phyloP scores from a whole-genome alignment of 768 basidiomycete species.

The Candolleomyces eurysporus region DNA sequence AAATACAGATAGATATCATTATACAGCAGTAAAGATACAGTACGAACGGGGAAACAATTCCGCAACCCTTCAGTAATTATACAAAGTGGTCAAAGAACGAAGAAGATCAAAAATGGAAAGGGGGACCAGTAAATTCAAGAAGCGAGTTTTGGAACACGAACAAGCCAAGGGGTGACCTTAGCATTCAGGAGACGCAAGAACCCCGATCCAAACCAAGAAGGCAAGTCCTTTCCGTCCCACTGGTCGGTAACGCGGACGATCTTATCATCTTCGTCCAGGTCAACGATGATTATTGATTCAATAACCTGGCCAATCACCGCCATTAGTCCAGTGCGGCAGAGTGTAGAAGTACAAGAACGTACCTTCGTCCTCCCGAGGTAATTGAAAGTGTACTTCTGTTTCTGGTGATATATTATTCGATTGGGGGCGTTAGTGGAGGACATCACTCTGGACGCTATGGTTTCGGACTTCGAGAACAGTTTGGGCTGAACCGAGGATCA shows the following conservation, averaged over 20 bases:
- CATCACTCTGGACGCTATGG: constrained; percentile 52
- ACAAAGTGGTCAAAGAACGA: not conserved
- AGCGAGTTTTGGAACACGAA: constrained; percentile 43
- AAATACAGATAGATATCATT: too few species aligned
- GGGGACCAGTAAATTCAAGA: not conserved
- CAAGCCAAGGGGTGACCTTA: constrained; percentile 51
- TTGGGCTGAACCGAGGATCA: constrained; percentile 41
- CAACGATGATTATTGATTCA: constrained; percentile 59
- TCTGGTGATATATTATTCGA: constrained; percentile 57
- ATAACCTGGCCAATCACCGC: constrained; percentile 37
- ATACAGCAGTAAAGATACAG: too few species aligned
- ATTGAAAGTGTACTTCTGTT: constrained; percentile 59
- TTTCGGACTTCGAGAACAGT: constrained; percentile 49
- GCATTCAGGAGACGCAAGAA: constrained; percentile 51
- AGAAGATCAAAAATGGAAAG: not conserved
- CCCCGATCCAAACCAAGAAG: constrained; percentile 45
- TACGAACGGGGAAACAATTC: too few species aligned
- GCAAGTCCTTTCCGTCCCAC: constrained; percentile 55
- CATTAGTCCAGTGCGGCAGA: too few species aligned
- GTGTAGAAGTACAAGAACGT: not conserved
- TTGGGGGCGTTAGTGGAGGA: constrained; percentile 59
- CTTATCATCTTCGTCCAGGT: constrained; percentile 63
- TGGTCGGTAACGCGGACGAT: constrained; percentile 58
- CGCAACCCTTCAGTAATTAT: too few species aligned
- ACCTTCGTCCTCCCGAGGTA: constrained; percentile 53